A percentile compares a stretch with the other conserved stretches of the same genome.
phyloP scores from a whole-genome alignment of 176 grass and related monocot genomes.

The Phoenix roebelenii region DNA sequence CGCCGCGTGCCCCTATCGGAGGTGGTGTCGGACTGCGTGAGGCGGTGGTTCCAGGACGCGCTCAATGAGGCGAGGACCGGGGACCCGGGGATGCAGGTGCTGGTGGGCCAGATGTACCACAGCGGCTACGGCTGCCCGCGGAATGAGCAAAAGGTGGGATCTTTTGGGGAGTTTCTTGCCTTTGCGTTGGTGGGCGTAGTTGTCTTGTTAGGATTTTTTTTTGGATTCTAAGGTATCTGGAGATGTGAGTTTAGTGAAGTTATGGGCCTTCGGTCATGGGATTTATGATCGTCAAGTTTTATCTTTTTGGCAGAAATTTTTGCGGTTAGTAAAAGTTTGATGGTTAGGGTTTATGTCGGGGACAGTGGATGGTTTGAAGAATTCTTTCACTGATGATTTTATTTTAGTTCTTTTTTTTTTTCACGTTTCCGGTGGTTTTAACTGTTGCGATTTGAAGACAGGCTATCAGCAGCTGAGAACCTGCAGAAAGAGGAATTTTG shows the following conservation, averaged over 20 bases:
- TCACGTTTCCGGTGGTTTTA: too few species aligned
- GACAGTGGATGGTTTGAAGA: too few species aligned
- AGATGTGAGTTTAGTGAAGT: background rate
- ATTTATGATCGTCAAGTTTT: too few species aligned
- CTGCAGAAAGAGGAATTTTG: too few species aligned
- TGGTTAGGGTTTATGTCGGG: too few species aligned
- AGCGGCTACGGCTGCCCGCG: conserved; percentile 53
- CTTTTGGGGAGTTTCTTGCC: background rate
- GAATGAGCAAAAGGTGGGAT: conserved; percentile 61
- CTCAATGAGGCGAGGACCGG: conserved; percentile 61
- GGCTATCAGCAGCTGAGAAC: too few species aligned
- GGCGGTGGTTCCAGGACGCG: conserved; percentile 78
- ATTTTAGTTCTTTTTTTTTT: too few species aligned
- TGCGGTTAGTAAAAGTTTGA: too few species aligned
- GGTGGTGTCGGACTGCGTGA: conserved; percentile 67
- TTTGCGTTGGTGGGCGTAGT: background rate
- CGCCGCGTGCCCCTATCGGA: conserved; percentile 46
- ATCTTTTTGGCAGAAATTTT: too few species aligned
- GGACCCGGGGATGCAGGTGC: conserved; percentile 59
- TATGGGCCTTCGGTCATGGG: too few species aligned
- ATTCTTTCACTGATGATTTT: too few species aligned
- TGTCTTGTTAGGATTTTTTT: background rate
- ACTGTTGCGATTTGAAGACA: too few species aligned
- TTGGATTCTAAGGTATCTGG: background rate
- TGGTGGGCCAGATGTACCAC: conserved; percentile 86